phyloP scores from a whole-genome alignment of 2,329 filamentous ascomycete species.

The Lojkania enalia region DNA sequence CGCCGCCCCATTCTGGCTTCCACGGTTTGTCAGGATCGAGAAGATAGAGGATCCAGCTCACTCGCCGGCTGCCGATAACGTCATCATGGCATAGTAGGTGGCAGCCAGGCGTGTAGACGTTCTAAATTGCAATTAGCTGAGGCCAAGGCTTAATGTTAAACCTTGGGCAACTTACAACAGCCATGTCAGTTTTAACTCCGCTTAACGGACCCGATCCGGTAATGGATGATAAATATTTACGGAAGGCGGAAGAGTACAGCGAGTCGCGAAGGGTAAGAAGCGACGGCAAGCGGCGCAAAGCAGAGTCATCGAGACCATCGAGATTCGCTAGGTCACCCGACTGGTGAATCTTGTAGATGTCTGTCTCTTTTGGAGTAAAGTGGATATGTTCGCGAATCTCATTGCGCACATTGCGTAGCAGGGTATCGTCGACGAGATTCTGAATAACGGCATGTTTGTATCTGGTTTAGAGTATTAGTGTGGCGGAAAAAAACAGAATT shows the following conservation, averaged over 20 bases:
- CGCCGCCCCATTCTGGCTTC: constrained; percentile 91
- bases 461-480: constrained; percentile 37
- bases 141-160: not conserved
- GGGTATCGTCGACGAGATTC: constrained; percentile 73
- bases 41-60: constrained; percentile 97
- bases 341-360: constrained; percentile 99
- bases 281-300: constrained; percentile 82
- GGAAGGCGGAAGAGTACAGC: constrained; percentile 87
- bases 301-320: constrained; percentile 86
- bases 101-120: constrained; percentile 95
- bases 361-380: constrained; percentile 98
- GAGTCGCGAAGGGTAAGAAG: constrained; percentile 92
- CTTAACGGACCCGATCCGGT: constrained; percentile 86
- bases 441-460: constrained; percentile 95
- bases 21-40: constrained; percentile 89
- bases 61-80: constrained; percentile 92
- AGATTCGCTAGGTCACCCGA: constrained; percentile 96
- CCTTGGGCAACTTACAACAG: constrained; percentile 60
- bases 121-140: constrained; percentile 47
- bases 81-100: constrained; percentile 97
- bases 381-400: constrained; percentile 90
- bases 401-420: constrained; percentile 82
- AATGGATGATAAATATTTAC: constrained; percentile 83
- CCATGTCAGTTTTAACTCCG: constrained; percentile 96
- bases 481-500: not conserved